Evolutionary conservation across 1,139 yeast species (phyloP), one percentile per base, ranked within the genome.

Genomic region (Yamadazyma songkhlaensis): DNA sequence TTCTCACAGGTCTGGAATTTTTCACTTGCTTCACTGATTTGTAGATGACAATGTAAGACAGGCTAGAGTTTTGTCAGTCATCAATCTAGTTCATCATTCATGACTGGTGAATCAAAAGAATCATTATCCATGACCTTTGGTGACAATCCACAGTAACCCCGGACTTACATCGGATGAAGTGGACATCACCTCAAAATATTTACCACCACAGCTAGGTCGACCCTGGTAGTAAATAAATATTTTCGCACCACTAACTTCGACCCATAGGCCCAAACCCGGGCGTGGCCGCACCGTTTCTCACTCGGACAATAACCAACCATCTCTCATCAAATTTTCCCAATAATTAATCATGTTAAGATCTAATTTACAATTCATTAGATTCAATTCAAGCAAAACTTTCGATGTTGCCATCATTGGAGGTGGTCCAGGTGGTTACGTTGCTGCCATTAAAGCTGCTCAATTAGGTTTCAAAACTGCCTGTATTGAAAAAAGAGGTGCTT

Each of bases 371-470:
- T 66, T 66, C 48, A 60, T 62, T 41, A 65, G 74, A 60, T 61
- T 48, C 45, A 65, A 62, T 36, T 65, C 72, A 13, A 48, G 64
- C 44, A 67, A 86, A 30, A 33, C 32, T 22, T 94, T 87, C 61
- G 98, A 92, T 57, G 80, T 90, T 42, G 95, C 90, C 40, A 88
- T 94, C 51, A 85, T 94, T 58, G 99, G 99, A 51, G 98, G 97
- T 55, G 99, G 99, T 42, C 99, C 99, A 49, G 99, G 97, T 64
- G 99, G 99, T 47, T 86, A 86, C 59, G 95, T 94, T 51, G 97
- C 97, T 41, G 98, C 99, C 57, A 94, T 94, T 63, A 90, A 88
- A 67, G 97, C 97, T 42, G 98, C 98, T 37, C 99, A 94, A 72
- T 75, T 89, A 45, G 97, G 97, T 28, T 75, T 77, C 53, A 83